Percentiles rank a stretch among this genome's conserved stretches.
Evolutionary conservation across 495 filamentous ascomycete species (phyloP).

Genomic region (Neurospora sp.): DNA sequence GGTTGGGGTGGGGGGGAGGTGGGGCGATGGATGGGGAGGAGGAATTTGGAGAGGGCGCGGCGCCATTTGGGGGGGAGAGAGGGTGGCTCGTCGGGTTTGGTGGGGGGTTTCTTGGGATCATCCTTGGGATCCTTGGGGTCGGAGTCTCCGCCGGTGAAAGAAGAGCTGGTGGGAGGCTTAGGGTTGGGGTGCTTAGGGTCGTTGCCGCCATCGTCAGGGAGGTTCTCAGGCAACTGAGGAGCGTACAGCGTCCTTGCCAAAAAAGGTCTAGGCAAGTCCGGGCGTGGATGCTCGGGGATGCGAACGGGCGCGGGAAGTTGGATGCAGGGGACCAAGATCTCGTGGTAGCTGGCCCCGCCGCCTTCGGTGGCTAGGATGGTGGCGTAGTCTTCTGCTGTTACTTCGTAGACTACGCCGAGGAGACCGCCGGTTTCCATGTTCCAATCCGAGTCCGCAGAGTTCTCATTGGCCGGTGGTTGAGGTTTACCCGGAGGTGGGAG

Average conservation of each 20-base stretch:
- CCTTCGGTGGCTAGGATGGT: constrained; percentile 87
- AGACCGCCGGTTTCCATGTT: constrained; percentile 50
- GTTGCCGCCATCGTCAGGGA: constrained; percentile 3
- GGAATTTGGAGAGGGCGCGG: constrained; percentile 10
- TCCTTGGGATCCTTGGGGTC: constrained; percentile 10
- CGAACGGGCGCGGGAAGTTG: constrained; percentile 43
- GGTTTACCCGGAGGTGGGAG: neutral
- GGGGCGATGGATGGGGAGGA: constrained; percentile 41
- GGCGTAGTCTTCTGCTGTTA: constrained; percentile 69
- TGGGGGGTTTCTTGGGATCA: constrained; percentile 2
- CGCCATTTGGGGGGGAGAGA: constrained; percentile 15
- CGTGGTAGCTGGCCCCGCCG: constrained; percentile 69
- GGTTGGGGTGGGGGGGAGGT: constrained; percentile 66
- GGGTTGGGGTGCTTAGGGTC: neutral
- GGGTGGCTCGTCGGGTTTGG: neutral
- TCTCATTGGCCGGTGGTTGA: neutral
- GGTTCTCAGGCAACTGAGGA: constrained; percentile 23
- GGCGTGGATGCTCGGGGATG: constrained; percentile 32
- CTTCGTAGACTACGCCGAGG: constrained; percentile 90
- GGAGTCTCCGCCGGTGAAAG: neutral
- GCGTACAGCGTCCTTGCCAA: constrained; percentile 36
- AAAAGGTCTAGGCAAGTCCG: constrained; percentile 32
- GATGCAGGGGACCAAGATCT: constrained; percentile 69
- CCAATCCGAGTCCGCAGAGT: constrained; percentile 44
- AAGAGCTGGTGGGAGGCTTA: neutral